phyloP scores from a whole-genome alignment of 768 basidiomycete genomes.

The Porphyrellus cyaneotinctus region DNA sequence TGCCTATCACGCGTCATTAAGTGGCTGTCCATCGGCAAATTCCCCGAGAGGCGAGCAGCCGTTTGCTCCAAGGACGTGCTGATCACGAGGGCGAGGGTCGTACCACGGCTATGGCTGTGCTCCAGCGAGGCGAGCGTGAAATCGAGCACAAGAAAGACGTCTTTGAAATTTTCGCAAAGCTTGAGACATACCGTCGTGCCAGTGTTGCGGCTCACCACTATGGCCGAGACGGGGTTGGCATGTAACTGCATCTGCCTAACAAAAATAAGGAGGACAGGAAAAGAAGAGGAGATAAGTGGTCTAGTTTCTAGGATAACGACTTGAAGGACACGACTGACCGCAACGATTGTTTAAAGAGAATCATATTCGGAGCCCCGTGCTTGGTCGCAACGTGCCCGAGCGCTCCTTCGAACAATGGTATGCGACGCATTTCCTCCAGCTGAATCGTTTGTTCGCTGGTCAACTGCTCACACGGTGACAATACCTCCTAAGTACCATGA shows the following conservation, averaged over 20 bases:
- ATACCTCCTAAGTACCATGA: slow-evolving; percentile 39
- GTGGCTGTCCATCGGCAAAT: slow-evolving; percentile 44
- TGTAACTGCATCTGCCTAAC: slow-evolving; percentile 25
- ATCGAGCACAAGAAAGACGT: slow-evolving; percentile 58
- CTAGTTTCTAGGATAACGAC: neutral
- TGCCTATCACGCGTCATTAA: slow-evolving; percentile 42
- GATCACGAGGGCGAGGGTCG: slow-evolving; percentile 51
- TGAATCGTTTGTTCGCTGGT: slow-evolving; percentile 41
- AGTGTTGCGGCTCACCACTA: slow-evolving; percentile 57
- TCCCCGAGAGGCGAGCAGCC: slow-evolving; percentile 42
- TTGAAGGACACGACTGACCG: slow-evolving; percentile 12
- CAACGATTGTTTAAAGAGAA: slow-evolving; percentile 31
- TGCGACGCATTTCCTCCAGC: slow-evolving; percentile 44
- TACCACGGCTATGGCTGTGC: slow-evolving; percentile 28
- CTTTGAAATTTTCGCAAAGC: slow-evolving; percentile 20
- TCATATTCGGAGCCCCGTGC: slow-evolving; percentile 36
- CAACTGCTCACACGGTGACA: slow-evolving; percentile 52
- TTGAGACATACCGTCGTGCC: slow-evolving; percentile 53
- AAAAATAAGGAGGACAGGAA: neutral
- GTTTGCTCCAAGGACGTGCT: slow-evolving; percentile 43
- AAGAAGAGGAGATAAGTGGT: neutral
- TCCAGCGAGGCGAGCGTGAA: slow-evolving; percentile 45
- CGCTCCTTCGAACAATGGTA: slow-evolving; percentile 45
- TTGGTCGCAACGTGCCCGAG: slow-evolving; percentile 33
- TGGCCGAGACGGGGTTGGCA: slow-evolving; percentile 27